Percentiles rank a stretch among this genome's conserved stretches.
These are phyloP conservation scores for Didymella arachidicola DNA, from an alignment of 2,329 filamentous ascomycete genomes.

Conservation along the genomic window DNA sequence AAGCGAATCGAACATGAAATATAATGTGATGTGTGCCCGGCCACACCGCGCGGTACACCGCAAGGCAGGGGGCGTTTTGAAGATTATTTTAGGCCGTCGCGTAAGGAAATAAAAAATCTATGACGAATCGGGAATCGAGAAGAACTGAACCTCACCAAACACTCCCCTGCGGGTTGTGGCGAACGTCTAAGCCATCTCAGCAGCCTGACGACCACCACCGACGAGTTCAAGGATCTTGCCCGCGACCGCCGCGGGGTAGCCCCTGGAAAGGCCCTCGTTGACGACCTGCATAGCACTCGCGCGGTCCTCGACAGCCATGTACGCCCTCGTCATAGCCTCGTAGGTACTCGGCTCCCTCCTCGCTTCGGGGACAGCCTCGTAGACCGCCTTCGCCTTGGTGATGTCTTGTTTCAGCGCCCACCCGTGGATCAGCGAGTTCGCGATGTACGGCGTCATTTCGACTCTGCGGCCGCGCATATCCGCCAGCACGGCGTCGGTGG, in stretches of 20 bases:
- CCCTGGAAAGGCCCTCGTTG: conserved; percentile 86
- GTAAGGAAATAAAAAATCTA: conserved; percentile 20
- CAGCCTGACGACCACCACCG: conserved; percentile 44
- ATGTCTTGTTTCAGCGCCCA: conserved; percentile 90
- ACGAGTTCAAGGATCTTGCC: conserved; percentile 94
- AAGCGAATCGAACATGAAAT: conserved; percentile 1
- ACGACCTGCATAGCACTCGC: conserved; percentile 79
- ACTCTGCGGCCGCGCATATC: conserved; percentile 79
- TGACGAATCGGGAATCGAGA: conserved; percentile 2
- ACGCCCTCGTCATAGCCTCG: conserved; percentile 96
- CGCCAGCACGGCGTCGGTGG: conserved; percentile 73
- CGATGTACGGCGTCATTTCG: conserved; percentile 94
- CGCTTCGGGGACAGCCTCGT: conserved; percentile 75
- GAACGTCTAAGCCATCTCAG: conserved; percentile 28
- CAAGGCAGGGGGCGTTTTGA: conserved; percentile 27
- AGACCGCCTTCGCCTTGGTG: conserved; percentile 77
- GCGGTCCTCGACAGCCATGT: conserved; percentile 82
- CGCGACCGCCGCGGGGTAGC: conserved; percentile 89
- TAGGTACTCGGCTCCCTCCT: conserved; percentile 97
- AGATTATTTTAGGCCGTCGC: conserved; percentile 29
- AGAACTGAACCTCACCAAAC: conserved; percentile 18
- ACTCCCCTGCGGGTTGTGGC: background rate
- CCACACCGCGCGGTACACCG: conserved; percentile 20
- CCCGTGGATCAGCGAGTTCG: conserved; percentile 96
- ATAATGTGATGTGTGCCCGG: conserved; percentile 27